phyloP scores from a whole-genome alignment of 345 rosid species.

The Moricandia arvensis region DNA sequence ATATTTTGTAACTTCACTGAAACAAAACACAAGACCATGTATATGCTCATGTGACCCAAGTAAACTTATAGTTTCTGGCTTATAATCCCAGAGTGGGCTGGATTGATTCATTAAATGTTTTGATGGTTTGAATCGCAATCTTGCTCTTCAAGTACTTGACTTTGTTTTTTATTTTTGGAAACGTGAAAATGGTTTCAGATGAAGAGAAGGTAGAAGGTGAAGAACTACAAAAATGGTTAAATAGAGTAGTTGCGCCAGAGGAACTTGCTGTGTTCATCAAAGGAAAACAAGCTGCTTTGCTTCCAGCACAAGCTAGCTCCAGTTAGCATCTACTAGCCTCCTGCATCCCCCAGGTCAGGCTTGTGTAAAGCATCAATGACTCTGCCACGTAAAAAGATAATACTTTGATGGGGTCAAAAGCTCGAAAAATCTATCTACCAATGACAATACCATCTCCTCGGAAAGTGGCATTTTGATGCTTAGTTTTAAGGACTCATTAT shows the following conservation, averaged over 20 bases:
- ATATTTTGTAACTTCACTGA: background rate
- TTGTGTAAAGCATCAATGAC: slow-evolving; percentile 16
- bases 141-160: slow-evolving; percentile 9
- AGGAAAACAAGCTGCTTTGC: slow-evolving; percentile 57
- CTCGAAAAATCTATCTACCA: slow-evolving; percentile 1
- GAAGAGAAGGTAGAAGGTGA: slow-evolving; percentile 95
- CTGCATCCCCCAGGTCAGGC: background rate
- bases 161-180: slow-evolving; percentile 7
- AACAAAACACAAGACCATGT: background rate
- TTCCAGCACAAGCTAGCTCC: slow-evolving; percentile 48
- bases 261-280: slow-evolving; percentile 62
- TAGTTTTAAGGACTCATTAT: slow-evolving; percentile 4
- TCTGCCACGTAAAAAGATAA: background rate
- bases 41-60: background rate
- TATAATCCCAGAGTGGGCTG: background rate
- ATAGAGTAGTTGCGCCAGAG: slow-evolving; percentile 68
- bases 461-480: background rate
- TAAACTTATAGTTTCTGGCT: background rate
- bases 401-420: slow-evolving; percentile 8
- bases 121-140: background rate
- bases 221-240: slow-evolving; percentile 81
- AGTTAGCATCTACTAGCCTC: slow-evolving; percentile 4
- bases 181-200: slow-evolving; percentile 42
- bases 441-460: background rate
- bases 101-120: background rate